These are phyloP conservation scores for Huntiella decipiens DNA, from an alignment of 2,329 filamentous ascomycete genomes.

Conservation along the genomic window DNA sequence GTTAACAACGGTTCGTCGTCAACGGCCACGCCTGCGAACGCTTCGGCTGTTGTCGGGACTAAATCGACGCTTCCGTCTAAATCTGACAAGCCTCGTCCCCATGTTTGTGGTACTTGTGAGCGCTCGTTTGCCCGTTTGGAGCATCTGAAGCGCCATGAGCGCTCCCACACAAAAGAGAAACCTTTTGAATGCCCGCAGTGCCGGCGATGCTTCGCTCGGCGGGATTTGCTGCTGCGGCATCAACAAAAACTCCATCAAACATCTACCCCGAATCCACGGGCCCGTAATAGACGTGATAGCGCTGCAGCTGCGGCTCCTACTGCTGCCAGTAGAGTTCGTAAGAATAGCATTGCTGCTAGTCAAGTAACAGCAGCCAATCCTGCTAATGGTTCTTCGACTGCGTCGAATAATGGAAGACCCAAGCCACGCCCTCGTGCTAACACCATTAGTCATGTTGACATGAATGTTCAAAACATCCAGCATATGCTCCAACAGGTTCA, in stretches of 20 bases:
- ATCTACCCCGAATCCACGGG: constrained; percentile 68
- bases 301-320: constrained; percentile 50
- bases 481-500: constrained; percentile 33
- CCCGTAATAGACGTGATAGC: constrained; percentile 78
- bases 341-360: constrained; percentile 62
- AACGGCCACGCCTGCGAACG: no score
- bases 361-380: constrained; percentile 28
- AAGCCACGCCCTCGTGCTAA: constrained; percentile 60
- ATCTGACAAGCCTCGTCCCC: constrained; percentile 90
- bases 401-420: background rate
- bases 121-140: constrained; percentile 88
- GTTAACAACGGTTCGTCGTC: no score
- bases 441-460: constrained; percentile 87
- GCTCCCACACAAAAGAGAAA: constrained; percentile 98
- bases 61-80: constrained; percentile 32
- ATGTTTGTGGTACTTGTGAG: constrained; percentile 79
- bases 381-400: constrained; percentile 35
- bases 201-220: constrained; percentile 78
- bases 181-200: constrained; percentile 96
- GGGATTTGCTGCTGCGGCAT: constrained; percentile 79
- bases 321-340: constrained; percentile 54
- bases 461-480: constrained; percentile 53
- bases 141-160: constrained; percentile 90
- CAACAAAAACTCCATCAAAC: constrained; percentile 98
- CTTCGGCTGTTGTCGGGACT: background rate